Evolutionary conservation across 495 filamentous ascomycete genomes (phyloP).

Genomic region (Staphylotrichum tortipilum): DNA sequence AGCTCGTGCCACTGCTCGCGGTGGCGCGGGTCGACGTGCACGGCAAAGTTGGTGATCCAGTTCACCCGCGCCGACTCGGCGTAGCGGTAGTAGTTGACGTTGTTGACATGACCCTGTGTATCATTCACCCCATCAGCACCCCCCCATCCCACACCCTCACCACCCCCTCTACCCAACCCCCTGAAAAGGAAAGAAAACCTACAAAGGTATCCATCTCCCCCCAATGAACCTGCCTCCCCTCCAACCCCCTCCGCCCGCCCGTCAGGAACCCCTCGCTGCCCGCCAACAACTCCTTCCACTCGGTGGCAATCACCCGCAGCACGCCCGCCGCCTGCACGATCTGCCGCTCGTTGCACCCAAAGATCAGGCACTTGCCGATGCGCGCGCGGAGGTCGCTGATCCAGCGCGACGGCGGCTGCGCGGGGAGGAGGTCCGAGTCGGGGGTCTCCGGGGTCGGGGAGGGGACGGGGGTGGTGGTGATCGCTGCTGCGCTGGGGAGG

Average conservation of each 20-base stretch:
- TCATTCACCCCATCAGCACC: background rate
- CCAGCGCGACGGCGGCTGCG: constrained; percentile 53
- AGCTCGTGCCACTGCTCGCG: constrained; percentile 61
- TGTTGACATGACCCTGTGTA: constrained; percentile 65
- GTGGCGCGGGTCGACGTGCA: constrained; percentile 57
- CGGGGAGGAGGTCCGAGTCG: constrained; percentile 9
- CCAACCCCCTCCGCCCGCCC: constrained; percentile 54
- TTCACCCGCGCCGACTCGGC: constrained; percentile 79
- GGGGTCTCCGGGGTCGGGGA: background rate
- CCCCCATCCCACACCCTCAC: too few relatives aligned
- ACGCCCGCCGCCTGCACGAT: constrained; percentile 52
- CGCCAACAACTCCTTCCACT: constrained; percentile 72
- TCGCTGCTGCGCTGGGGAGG: background rate
- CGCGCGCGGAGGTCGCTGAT: constrained; percentile 63
- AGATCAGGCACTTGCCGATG: constrained; percentile 76
- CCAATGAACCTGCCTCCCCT: constrained; percentile 71
- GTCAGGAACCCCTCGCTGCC: constrained; percentile 79
- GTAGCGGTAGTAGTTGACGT: constrained; percentile 69
- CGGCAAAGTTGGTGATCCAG: constrained; percentile 71
- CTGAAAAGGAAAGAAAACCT: constrained; percentile 23
- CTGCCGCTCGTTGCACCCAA: constrained; percentile 59
- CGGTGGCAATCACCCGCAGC: constrained; percentile 50
- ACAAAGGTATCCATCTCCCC: constrained; percentile 72
- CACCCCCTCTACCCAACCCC: too few relatives aligned
- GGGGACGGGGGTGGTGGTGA: too few relatives aligned